A percentile compares a stretch with the other conserved stretches of the same genome.
Evolutionary conservation across 2,329 filamentous ascomycete species (phyloP).

Genomic region (Elsinoe australis): DNA sequence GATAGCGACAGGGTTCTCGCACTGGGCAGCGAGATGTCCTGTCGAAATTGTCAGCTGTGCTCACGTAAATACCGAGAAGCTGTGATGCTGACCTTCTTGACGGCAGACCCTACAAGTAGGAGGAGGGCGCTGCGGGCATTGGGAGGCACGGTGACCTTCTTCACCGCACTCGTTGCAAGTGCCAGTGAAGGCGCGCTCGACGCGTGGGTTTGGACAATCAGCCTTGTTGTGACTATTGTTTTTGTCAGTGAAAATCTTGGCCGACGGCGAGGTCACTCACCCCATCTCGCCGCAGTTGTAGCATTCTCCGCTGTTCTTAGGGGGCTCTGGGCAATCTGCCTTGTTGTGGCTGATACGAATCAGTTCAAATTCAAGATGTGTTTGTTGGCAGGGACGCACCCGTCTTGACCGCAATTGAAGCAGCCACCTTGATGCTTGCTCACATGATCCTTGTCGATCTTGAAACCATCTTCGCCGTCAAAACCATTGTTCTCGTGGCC

Average conservation of each 20-base stretch:
- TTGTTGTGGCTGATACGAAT: conserved; percentile 51
- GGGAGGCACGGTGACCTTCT: conserved; percentile 50
- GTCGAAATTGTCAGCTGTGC: conserved; percentile 19
- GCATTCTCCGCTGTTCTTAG: conserved; percentile 43
- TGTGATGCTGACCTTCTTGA: conserved; percentile 51
- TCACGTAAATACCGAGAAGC: too few relatives aligned
- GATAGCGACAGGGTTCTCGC: conserved; percentile 53
- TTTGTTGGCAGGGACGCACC: conserved; percentile 30
- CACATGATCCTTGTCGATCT: conserved; percentile 1
- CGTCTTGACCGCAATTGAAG: conserved; percentile 53
- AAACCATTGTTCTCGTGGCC: neutral
- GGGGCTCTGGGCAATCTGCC: conserved; percentile 40
- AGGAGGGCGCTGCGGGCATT: conserved; percentile 56
- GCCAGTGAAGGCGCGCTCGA: conserved; percentile 47
- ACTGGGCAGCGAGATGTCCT: conserved; percentile 52
- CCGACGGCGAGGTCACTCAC: too few relatives aligned
- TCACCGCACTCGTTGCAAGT: conserved; percentile 52
- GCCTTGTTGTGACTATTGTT: conserved; percentile 49
- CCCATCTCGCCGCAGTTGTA: conserved; percentile 54
- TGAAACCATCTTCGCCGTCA: neutral
- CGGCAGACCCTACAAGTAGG: conserved; percentile 53
- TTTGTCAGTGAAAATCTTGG: conserved; percentile 16
- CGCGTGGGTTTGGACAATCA: conserved; percentile 52
- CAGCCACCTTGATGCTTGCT: conserved; percentile 43
- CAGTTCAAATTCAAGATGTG: conserved; percentile 17